Base-by-base conservation (phyloP, 768 basidiomycete species). In the Mycena vulgaris region DNA sequence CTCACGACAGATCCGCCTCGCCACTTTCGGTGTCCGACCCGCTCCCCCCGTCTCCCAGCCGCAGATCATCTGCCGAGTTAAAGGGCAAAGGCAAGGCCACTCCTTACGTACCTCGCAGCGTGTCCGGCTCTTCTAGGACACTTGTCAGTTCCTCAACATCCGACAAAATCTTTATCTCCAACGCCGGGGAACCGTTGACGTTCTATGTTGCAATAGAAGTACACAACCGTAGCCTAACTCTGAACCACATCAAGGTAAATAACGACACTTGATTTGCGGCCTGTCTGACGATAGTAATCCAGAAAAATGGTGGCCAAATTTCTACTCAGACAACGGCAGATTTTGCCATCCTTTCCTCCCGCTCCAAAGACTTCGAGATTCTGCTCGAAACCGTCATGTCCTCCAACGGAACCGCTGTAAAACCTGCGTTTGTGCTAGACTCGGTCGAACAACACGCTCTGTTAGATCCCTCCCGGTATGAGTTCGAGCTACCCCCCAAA, bases 141-240 rank as follows among this genome's bases (percentile, higher is more conserved):
- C 64, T 63, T 61, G 21, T 52, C 73, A n/a, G 64, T 68, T 63
- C 69, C 40, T 63, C 70, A 31, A 13, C 51, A 8, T 47, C 65
- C 23, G 76, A 76, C 28, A 79, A 81, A 49, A 75, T 92, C 27
- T 92, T 93, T 65, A 78, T 75, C 27, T 79, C 79, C 0, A 76
- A 78, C 27, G 75, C 80, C 37, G 91, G 88, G 4, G 74, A 79
- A 58, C 80, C 86, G 0, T 74, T 90, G 52, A 77, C 80, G 16
- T 93, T 93, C 72, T 92, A 88, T 72, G 89, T 93, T 39, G 91
- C 92, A 75, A 82, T 93, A n/a, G 91, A 91, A 72, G 81, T 91
- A 1, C 84, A 85, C 49, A 87, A 88, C 57, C 84, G 92, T 27
- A 27, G 27, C 79, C 82, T 19, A 78, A 81, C 0, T 75, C 84